Percentiles rank a stretch among this genome's conserved stretches.
Evolutionary conservation across 306 rosid genomes (phyloP).

Genomic region (Cucumis cinereus): DNA sequence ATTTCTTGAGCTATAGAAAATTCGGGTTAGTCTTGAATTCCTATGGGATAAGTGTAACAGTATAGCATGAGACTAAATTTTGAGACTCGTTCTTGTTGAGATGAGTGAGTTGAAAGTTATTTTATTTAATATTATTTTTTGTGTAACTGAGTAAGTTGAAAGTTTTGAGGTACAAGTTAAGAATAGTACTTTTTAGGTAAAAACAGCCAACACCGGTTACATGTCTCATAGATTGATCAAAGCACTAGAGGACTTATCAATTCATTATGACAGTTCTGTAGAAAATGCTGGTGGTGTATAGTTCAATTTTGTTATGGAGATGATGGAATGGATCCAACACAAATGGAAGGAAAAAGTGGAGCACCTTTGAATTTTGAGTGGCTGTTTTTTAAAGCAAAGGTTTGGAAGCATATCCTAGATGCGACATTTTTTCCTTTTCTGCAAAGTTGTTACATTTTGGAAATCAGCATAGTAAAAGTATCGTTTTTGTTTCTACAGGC

Average conservation of each 20-base stretch:
- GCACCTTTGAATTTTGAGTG: constrained; percentile 76
- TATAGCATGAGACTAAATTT: neutral
- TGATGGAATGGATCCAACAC: constrained; percentile 93
- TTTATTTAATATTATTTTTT: too few species aligned
- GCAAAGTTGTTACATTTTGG: neutral
- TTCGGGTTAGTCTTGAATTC: neutral
- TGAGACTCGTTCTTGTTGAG: neutral
- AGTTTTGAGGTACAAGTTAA: constrained; percentile 1
- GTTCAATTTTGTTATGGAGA: constrained; percentile 89
- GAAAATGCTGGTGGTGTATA: constrained; percentile 61
- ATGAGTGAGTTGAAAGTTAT: too few species aligned
- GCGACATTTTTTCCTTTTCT: neutral
- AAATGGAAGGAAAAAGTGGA: constrained; percentile 86
- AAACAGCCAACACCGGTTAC: constrained; percentile 97
- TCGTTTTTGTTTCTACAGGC: constrained; percentile 33
- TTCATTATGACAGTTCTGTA: constrained; percentile 79
- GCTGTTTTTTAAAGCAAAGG: constrained; percentile 68
- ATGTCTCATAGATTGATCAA: constrained; percentile 91
- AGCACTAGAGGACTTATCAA: constrained; percentile 68
- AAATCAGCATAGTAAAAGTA: neutral
- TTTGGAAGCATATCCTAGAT: constrained; percentile 15
- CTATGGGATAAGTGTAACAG: neutral
- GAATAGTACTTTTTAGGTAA: constrained; percentile 44
- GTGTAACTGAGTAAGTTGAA: neutral
- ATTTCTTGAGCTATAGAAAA: neutral